Conservation (phyloP, 2,329 filamentous ascomycete species). For the Atkinsonella hypoxylon region DNA sequence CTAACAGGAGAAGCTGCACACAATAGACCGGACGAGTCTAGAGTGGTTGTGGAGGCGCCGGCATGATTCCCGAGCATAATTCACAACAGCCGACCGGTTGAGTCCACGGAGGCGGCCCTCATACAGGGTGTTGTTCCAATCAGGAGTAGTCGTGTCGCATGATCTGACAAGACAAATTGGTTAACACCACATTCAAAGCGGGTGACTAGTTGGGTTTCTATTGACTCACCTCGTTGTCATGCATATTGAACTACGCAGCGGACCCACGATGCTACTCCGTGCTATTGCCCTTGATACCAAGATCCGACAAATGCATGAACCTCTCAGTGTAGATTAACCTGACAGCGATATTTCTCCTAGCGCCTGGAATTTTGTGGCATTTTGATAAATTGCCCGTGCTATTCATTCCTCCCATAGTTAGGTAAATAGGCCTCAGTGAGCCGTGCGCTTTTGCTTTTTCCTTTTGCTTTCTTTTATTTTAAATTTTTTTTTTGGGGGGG, state of each 20-base stretch:
- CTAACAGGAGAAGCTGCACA: not conserved
- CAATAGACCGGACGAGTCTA: too few relatives aligned
- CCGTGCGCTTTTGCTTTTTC: too few relatives aligned
- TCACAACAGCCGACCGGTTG: not conserved
- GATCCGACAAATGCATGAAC: not conserved
- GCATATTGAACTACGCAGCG: not conserved
- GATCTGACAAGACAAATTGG: not conserved
- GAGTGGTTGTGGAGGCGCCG: not conserved
- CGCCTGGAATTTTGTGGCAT: not conserved
- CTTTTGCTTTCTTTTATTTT: too few relatives aligned
- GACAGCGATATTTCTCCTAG: not conserved
- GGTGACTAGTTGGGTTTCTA: not conserved
- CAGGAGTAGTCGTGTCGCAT: conserved; percentile 1
- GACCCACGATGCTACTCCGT: not conserved
- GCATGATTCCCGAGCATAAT: not conserved
- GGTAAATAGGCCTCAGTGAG: too few relatives aligned
- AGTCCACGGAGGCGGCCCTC: not conserved
- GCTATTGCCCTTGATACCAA: not conserved
- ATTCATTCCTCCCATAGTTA: too few relatives aligned
- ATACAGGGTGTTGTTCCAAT: not conserved
- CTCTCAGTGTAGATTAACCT: not conserved
- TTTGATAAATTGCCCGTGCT: too few relatives aligned
- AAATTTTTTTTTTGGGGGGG: too few relatives aligned
- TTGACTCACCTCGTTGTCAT: not conserved
- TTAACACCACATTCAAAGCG: not conserved